Evolutionary conservation across 257 asterid species (phyloP), one percentile per base, ranked within the genome.

Genomic region (Solanum tarapatanum): DNA sequence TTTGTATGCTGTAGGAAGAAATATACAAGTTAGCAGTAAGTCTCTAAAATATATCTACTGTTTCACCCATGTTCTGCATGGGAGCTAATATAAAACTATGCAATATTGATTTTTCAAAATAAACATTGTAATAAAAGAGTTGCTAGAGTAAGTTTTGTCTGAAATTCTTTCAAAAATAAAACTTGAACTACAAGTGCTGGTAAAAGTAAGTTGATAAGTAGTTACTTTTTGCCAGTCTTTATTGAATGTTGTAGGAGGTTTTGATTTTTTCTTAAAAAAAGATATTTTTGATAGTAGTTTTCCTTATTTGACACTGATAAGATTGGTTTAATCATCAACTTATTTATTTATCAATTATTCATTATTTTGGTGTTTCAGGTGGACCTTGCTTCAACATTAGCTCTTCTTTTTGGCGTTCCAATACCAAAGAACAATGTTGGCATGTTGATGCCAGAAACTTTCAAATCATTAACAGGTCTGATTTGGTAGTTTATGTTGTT

Each of bases 401-500:
- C 99, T 73, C 97, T 96, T 90, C 98, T 95, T 79, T 96, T 94
- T 87, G 98, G 98, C 62, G 95, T 96, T 89, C 98, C 99, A 13
- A 96, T 96, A 89, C 98, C 98, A 5, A 94, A 90, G 89, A 95
- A 96, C 92, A 96, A 91, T 91, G 94, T 94, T 62, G 99, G 99
- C 91, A 87, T 93, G 85, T 91, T 94, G 90, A 91, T 96, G 93
- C 55, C 90, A 79, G 97, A 92, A 87, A 93, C 91, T 73, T 95
- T 94, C 89, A 55, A 91, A 87, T 91, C 94, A 87, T 91, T 94
- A 39, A 86, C 92, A 94, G 99, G 98, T 96, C 76, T 88, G 83
- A 32, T 73, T 88, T 88, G 83, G 68, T 86, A 33, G 19, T 87
- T 82, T 37, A 69, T 82, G 55, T 39, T 87, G 85, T 82, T 48